phyloP scores from a whole-genome alignment of 805 yeast species.

The Candida broadrunensis region DNA sequence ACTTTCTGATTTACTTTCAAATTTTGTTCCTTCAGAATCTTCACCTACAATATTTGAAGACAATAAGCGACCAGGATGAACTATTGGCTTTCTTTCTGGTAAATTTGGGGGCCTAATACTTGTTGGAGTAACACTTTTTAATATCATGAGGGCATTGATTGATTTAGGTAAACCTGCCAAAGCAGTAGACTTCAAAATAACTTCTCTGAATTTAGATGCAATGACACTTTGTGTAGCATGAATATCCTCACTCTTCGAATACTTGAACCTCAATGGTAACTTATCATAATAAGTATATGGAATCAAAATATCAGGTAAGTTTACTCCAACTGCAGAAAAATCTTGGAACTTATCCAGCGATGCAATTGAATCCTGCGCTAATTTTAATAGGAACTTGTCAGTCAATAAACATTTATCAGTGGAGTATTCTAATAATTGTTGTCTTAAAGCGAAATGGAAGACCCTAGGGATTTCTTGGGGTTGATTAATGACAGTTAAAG shows the following conservation, averaged over 20 bases:
- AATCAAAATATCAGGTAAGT: slow-evolving; percentile 39
- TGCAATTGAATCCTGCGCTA: slow-evolving; percentile 39
- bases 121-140: slow-evolving; percentile 65
- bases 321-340: slow-evolving; percentile 38
- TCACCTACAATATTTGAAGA: slow-evolving; percentile 38
- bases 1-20: slow-evolving; percentile 17
- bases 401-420: slow-evolving; percentile 26
- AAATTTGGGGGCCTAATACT: slow-evolving; percentile 19
- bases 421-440: slow-evolving; percentile 35
- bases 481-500: slow-evolving; percentile 75
- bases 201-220: slow-evolving; percentile 67
- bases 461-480: slow-evolving; percentile 78
- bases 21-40: slow-evolving; percentile 35
- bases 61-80: slow-evolving; percentile 31
- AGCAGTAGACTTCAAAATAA: slow-evolving; percentile 74
- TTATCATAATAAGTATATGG: slow-evolving; percentile 37
- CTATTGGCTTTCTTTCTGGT: slow-evolving; percentile 26
- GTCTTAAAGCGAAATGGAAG: slow-evolving; percentile 63
- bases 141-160: slow-evolving; percentile 69
- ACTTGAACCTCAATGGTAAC: slow-evolving; percentile 37
- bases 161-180: slow-evolving; percentile 81
- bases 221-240: slow-evolving; percentile 29
- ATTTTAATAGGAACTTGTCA: slow-evolving; percentile 26
- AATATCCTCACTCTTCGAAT: slow-evolving; percentile 29
- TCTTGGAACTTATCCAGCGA: slow-evolving; percentile 38